Evolutionary conservation across 2,329 filamentous ascomycete genomes (phyloP).

Genomic region (Iodosphaeria phyllophila): DNA sequence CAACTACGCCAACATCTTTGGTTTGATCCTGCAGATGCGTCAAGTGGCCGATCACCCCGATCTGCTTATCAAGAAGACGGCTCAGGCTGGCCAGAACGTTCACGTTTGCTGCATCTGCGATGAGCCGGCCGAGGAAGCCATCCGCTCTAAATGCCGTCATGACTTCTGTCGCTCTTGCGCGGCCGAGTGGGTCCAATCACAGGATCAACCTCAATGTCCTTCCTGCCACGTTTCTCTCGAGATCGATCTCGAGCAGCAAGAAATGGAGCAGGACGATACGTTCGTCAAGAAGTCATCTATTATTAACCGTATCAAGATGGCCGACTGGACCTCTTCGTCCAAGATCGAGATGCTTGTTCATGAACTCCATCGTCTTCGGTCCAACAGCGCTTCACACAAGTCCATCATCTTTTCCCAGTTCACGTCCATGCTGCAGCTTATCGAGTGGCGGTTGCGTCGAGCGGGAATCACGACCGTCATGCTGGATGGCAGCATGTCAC

Average conservation of each 20-base stretch:
- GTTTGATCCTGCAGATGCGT: conserved; percentile 97
- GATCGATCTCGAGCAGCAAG: conserved; percentile 88
- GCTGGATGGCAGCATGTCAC: conserved; percentile 95
- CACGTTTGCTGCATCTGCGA: conserved; percentile 91
- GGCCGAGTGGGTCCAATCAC: conserved; percentile 62
- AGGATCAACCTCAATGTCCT: conserved; percentile 65
- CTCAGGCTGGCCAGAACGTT: conserved; percentile 72
- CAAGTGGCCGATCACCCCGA: conserved; percentile 96
- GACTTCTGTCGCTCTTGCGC: conserved; percentile 77
- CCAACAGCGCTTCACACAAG: conserved; percentile 84
- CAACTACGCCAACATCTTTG: conserved; percentile 98
- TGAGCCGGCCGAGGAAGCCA: conserved; percentile 85
- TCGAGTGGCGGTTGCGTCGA: conserved; percentile 88
- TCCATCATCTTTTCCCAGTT: conserved; percentile 97
- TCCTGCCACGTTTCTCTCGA: conserved; percentile 76
- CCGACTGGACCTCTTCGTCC: conserved; percentile 93
- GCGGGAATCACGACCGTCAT: conserved; percentile 98
- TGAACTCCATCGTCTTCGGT: conserved; percentile 79
- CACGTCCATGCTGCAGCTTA: conserved; percentile 89
- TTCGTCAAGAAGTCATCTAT: conserved; percentile 89
- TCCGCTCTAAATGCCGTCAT: conserved; percentile 81
- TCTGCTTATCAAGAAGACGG: conserved; percentile 75
- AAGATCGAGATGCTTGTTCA: conserved; percentile 96
- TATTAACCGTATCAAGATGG: conserved; percentile 97
- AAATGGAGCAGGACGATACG: conserved; percentile 80